phyloP scores from a whole-genome alignment of 306 rosid genomes.

The Cicer chorassanicum region DNA sequence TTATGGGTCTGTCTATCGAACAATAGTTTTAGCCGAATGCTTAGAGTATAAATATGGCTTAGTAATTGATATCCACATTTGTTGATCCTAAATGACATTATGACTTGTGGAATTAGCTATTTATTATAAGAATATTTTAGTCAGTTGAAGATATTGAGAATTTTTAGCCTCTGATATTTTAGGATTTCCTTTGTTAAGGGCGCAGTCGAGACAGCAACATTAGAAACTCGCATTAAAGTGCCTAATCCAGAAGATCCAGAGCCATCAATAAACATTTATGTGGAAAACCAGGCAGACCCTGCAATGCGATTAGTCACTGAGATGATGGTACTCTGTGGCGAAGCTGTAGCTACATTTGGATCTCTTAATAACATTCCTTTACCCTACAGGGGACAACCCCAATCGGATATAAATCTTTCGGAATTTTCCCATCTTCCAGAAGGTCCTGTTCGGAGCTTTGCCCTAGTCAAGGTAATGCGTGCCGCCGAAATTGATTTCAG shows the following conservation, averaged over 20 bases:
- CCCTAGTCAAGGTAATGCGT: conserved; percentile 84
- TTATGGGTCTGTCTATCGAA: not conserved
- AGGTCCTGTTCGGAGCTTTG: conserved; percentile 95
- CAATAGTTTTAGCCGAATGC: conserved; percentile 19
- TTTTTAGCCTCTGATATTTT: conserved; percentile 36
- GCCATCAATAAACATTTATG: conserved; percentile 81
- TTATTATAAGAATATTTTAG: not conserved
- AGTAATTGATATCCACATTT: conserved; percentile 13
- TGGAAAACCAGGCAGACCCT: conserved; percentile 94
- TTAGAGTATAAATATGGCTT: conserved; percentile 19
- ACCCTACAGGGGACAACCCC: conserved; percentile 99
- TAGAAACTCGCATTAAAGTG: conserved; percentile 92
- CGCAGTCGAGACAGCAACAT: conserved; percentile 74
- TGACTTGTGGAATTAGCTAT: conserved; percentile 16
- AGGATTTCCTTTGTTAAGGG: conserved; percentile 64
- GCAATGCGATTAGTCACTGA: conserved; percentile 96
- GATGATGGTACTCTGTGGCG: conserved; percentile 98
- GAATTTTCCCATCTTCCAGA: conserved; percentile 93
- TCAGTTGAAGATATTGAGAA: conserved; percentile 21
- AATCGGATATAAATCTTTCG: conserved; percentile 75
- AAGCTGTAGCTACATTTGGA: conserved; percentile 86
- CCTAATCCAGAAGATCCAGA: conserved; percentile 82
- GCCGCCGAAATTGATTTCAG: conserved; percentile 98
- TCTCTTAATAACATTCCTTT: conserved; percentile 78
- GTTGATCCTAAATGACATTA: not conserved